These are phyloP conservation scores for Fusarium cyanostomum DNA, from an alignment of 2,329 filamentous ascomycete species.

Conservation along the genomic window DNA sequence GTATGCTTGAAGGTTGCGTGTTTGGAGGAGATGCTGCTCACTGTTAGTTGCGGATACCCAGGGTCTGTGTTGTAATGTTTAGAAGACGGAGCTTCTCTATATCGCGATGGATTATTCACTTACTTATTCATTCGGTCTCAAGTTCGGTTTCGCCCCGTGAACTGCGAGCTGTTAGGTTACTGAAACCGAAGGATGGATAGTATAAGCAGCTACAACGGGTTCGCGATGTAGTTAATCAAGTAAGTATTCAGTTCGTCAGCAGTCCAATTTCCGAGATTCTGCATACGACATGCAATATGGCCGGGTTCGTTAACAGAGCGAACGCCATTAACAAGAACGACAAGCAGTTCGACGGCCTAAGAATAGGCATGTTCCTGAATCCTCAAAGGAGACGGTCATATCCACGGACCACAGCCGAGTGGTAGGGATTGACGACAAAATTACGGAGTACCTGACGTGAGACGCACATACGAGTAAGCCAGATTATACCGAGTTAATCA, in stretches of 20 bases:
- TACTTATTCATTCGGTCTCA: no score
- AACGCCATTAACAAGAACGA: background rate
- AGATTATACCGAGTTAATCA: background rate
- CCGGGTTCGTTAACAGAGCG: background rate
- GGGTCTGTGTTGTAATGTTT: background rate
- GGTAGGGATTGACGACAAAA: background rate
- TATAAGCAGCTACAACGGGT: no score
- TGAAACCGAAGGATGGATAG: no score
- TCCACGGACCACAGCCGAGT: background rate
- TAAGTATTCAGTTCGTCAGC: background rate
- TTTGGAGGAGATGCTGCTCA: background rate
- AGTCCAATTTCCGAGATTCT: background rate
- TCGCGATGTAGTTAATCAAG: no score
- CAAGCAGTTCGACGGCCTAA: background rate
- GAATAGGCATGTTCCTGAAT: background rate
- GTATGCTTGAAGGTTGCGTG: background rate
- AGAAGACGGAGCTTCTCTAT: no score
- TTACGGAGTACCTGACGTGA: slow-evolving; percentile 2
- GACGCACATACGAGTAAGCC: background rate
- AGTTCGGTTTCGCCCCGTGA: no score
- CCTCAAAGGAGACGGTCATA: background rate
- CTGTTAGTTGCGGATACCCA: background rate
- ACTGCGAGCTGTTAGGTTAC: no score
- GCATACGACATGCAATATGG: background rate
- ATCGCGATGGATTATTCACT: no score